Evolutionary conservation across 2,329 filamentous ascomycete genomes (phyloP).

Genomic region (Clathrospora elynae): DNA sequence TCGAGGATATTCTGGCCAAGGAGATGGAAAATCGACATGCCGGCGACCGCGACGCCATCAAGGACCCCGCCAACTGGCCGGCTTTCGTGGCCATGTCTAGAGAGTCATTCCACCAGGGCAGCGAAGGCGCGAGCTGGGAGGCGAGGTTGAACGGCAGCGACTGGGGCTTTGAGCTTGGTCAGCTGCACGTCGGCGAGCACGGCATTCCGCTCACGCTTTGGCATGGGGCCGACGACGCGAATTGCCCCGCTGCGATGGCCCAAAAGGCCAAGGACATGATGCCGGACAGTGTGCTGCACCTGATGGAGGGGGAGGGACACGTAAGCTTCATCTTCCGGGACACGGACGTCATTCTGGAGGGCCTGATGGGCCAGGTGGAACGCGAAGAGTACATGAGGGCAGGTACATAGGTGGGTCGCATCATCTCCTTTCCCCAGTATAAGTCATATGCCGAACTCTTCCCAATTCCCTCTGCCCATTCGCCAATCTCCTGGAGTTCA

Average conservation of each 20-base stretch:
- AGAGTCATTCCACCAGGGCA: slow-evolving; percentile 34
- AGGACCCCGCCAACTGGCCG: slow-evolving; percentile 27
- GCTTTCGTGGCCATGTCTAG: slow-evolving; percentile 34
- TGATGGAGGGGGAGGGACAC: slow-evolving; percentile 36
- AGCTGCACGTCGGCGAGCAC: slow-evolving; percentile 27
- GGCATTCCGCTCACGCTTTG: slow-evolving; percentile 36
- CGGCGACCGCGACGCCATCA: slow-evolving; percentile 29
- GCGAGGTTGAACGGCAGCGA: slow-evolving; percentile 32
- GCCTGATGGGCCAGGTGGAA: slow-evolving; percentile 25
- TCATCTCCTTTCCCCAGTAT: too few species aligned
- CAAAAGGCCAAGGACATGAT: slow-evolving; percentile 32
- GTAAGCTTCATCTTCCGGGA: slow-evolving; percentile 30
- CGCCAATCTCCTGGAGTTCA: too few species aligned
- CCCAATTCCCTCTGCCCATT: too few species aligned
- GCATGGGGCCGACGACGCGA: slow-evolving; percentile 42
- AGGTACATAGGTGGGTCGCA: too few species aligned
- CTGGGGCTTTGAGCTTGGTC: slow-evolving; percentile 43
- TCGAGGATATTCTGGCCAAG: slow-evolving; percentile 32
- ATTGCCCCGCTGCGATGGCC: slow-evolving; percentile 33
- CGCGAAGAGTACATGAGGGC: slow-evolving; percentile 25
- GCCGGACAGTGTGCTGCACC: slow-evolving; percentile 23
- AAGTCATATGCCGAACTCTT: too few species aligned
- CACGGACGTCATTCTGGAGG: slow-evolving; percentile 29
- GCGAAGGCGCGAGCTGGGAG: slow-evolving; percentile 38
- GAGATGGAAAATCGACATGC: slow-evolving; percentile 27